Evolutionary conservation across 805 yeast species (phyloP).

Genomic region (Wickerhamomyces mucosus): DNA sequence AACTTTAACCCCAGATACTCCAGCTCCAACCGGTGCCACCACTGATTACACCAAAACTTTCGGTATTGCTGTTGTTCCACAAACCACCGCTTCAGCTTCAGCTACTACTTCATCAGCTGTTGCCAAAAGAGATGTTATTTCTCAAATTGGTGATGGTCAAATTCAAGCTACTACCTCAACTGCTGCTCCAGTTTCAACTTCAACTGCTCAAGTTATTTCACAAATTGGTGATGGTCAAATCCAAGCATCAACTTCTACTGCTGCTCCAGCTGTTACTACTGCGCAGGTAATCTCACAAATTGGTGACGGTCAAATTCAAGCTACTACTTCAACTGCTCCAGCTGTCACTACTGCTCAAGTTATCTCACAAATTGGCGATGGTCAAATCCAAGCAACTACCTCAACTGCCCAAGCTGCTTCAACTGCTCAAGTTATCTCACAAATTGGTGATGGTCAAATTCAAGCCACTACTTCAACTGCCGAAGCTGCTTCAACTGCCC

Average conservation of each 20-base stretch:
- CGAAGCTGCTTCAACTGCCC: slow-evolving; percentile 24
- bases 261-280: slow-evolving; percentile 17
- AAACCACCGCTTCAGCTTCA: slow-evolving; percentile 22
- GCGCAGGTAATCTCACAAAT: slow-evolving; percentile 20
- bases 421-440: slow-evolving; percentile 18
- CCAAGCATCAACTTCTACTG: slow-evolving; percentile 11
- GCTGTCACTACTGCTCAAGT: slow-evolving; percentile 21
- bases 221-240: slow-evolving; percentile 41
- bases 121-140: slow-evolving; percentile 32
- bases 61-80: slow-evolving; percentile 60
- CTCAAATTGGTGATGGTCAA: slow-evolving; percentile 58
- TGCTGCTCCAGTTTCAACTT: slow-evolving; percentile 29
- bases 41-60: slow-evolving; percentile 48
- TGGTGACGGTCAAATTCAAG: slow-evolving; percentile 47
- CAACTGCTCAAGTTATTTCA: slow-evolving; percentile 24
- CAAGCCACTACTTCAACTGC: slow-evolving; percentile 21
- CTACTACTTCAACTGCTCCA: slow-evolving; percentile 28
- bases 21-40: slow-evolving; percentile 41
- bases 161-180: slow-evolving; percentile 37
- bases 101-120: slow-evolving; percentile 24
- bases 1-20: slow-evolving; percentile 56
- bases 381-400: slow-evolving; percentile 24
- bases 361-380: slow-evolving; percentile 21
- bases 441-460: slow-evolving; percentile 22
- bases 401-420: slow-evolving; percentile 18